Conservation (phyloP, 345 rosid genomes). For the Sisymbrium irio region DNA sequence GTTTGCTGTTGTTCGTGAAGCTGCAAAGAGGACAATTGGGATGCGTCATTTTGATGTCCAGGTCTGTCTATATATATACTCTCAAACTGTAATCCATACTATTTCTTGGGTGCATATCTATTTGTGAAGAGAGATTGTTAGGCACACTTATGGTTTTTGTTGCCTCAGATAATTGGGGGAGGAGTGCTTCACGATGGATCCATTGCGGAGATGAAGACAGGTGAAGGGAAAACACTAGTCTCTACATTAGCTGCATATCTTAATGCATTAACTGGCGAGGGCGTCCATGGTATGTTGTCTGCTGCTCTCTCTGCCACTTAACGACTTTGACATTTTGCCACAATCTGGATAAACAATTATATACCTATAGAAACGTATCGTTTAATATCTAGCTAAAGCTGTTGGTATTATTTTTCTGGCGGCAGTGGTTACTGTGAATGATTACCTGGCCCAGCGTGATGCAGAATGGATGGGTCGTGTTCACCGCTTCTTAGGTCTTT, state of each 20-base stretch:
- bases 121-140: constrained; percentile 8
- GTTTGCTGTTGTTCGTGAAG: constrained; percentile 94
- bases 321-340: neutral
- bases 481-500: constrained; percentile 87
- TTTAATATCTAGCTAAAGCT: neutral
- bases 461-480: constrained; percentile 99
- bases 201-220: constrained; percentile 98
- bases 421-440: constrained; percentile 95
- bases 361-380: neutral
- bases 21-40: constrained; percentile 93
- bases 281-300: constrained; percentile 83
- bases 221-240: constrained; percentile 94
- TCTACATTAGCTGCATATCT: constrained; percentile 97
- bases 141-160: constrained; percentile 23
- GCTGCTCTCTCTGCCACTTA: neutral
- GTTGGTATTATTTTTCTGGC: constrained; percentile 30
- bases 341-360: neutral
- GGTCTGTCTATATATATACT: constrained; percentile 40
- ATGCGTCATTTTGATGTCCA: constrained; percentile 99
- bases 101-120: neutral
- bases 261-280: constrained; percentile 87
- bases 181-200: constrained; percentile 97
- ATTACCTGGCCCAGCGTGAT: constrained; percentile 95
- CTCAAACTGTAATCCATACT: neutral
- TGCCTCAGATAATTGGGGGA: constrained; percentile 82